Evolutionary conservation across 345 rosid genomes (phyloP).

Genomic region (Murraya koenigii): DNA sequence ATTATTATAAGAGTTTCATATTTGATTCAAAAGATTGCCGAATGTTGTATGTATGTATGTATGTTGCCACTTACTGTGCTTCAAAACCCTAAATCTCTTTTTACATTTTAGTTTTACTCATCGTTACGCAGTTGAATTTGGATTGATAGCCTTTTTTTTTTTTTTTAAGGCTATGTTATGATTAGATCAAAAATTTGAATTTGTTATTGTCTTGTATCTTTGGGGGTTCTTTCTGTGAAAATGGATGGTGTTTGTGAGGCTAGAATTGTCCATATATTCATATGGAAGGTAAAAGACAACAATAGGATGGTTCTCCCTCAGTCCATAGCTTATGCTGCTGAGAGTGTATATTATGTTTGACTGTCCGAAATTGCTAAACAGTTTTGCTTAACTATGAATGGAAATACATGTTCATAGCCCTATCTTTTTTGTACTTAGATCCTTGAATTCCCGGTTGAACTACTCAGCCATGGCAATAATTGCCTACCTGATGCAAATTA

Average conservation of each 20-base stretch:
- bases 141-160: not conserved
- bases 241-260: too few species aligned
- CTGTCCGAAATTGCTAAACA: not conserved
- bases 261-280: not conserved
- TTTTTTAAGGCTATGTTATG: too few species aligned
- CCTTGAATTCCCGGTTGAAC: not conserved
- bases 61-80: not conserved
- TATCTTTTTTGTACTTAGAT: not conserved
- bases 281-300: not conserved
- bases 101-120: not conserved
- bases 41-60: not conserved
- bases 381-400: not conserved
- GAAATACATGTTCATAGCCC: not conserved
- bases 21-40: not conserved
- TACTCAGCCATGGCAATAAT: not conserved
- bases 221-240: not conserved
- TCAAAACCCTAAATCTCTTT: conserved; percentile 9
- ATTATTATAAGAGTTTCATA: not conserved
- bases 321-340: not conserved
- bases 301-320: not conserved
- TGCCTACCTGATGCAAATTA: not conserved
- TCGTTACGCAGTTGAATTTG: not conserved
- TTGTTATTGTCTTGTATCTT: too few species aligned
- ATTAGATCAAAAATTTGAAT: too few species aligned
- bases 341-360: not conserved